These are phyloP conservation scores for Candida sp. DNA, from an alignment of 1,139 yeast species.

Conservation along the genomic window DNA sequence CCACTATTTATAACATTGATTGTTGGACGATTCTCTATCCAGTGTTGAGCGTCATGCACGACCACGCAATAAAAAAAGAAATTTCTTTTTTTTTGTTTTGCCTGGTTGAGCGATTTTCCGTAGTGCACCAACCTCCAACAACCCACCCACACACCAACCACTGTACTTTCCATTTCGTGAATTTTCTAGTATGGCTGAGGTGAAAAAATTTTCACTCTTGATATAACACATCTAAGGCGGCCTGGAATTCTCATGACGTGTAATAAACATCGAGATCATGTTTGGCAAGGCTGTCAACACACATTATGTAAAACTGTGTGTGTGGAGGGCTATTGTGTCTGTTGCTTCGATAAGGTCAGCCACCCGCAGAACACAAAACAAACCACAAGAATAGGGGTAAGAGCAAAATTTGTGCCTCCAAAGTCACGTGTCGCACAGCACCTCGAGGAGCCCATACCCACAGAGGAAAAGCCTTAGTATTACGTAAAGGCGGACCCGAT, in stretches of 20 bases:
- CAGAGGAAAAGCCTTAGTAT: no score
- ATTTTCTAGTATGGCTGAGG: no score
- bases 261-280: no score
- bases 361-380: background rate
- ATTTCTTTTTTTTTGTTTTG: background rate
- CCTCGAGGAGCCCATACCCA: no score
- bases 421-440: no score
- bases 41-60: background rate
- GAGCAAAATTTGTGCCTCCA: no score
- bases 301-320: background rate
- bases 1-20: background rate
- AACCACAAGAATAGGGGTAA: background rate
- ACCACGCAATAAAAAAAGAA: background rate
- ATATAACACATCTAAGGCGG: no score
- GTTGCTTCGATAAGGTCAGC: background rate
- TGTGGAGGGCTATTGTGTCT: background rate
- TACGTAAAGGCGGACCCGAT: no score
- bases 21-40: conserved; percentile 1
- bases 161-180: background rate
- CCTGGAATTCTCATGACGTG: no score
- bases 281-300: background rate
- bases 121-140: background rate
- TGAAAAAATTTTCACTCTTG: no score
- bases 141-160: background rate
- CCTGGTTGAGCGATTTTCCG: background rate